These are phyloP conservation scores for Ochetophila trinervis DNA, from an alignment of 306 rosid genomes.

Conservation along the genomic window DNA sequence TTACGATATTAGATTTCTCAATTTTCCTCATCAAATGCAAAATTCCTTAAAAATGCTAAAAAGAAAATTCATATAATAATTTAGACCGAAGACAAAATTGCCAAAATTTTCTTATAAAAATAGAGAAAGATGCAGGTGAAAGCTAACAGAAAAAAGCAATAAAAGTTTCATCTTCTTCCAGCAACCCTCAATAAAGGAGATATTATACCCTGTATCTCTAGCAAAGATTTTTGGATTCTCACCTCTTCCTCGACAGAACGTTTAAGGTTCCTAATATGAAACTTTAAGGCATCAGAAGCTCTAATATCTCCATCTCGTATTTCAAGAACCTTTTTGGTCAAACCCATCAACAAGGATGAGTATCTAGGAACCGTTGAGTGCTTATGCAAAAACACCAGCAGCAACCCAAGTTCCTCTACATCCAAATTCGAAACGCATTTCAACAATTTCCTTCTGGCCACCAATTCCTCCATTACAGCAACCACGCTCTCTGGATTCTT, in stretches of 20 bases:
- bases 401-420: constrained; percentile 51
- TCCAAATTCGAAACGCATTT: constrained; percentile 59
- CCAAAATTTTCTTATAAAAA: constrained; percentile 9
- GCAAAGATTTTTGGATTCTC: constrained; percentile 61
- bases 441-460: constrained; percentile 70
- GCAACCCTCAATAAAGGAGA: constrained; percentile 79
- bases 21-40: not conserved
- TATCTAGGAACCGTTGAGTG: constrained; percentile 54
- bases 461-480: constrained; percentile 90
- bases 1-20: not conserved
- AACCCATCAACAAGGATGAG: constrained; percentile 58
- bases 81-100: constrained; percentile 15
- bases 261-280: constrained; percentile 60
- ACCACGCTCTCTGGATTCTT: constrained; percentile 67
- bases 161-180: constrained; percentile 57
- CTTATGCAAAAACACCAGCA: constrained; percentile 63
- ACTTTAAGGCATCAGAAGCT: constrained; percentile 44
- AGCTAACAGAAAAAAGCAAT: constrained; percentile 8
- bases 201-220: constrained; percentile 78
- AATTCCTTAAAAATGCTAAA: not conserved
- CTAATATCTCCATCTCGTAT: constrained; percentile 57
- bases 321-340: constrained; percentile 74
- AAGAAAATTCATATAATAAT: not conserved
- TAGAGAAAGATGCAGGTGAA: constrained; percentile 2
- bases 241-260: constrained; percentile 75